Conservation (phyloP, 176 grass and related monocot species). For the Juncus inflexus region DNA sequence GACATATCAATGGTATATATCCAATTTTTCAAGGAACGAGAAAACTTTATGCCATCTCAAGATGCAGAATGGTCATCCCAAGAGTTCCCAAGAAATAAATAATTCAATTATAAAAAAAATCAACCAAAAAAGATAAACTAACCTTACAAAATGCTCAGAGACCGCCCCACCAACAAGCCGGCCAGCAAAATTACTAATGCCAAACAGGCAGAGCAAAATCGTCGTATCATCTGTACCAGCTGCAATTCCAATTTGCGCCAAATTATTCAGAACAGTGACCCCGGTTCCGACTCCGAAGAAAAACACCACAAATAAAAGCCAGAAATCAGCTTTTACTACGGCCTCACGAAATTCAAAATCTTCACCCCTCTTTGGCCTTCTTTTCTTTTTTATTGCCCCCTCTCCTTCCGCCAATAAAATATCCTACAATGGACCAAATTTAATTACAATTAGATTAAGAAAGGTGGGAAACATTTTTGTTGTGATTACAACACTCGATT, state of each 20-base stretch:
- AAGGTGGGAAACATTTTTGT: neutral
- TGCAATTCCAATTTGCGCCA: constrained; percentile 84
- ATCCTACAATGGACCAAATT: constrained; percentile 29
- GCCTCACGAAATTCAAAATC: constrained; percentile 90
- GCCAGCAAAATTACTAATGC: constrained; percentile 81
- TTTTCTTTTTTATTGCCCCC: constrained; percentile 78
- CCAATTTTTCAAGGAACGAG: no score
- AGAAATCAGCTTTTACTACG: constrained; percentile 81
- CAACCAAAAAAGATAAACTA: constrained; percentile 22
- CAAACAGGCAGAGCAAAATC: constrained; percentile 72
- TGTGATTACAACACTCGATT: neutral
- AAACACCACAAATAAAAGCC: constrained; percentile 72
- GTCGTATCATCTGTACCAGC: constrained; percentile 71
- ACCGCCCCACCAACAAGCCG: constrained; percentile 66
- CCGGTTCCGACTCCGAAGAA: constrained; percentile 91
- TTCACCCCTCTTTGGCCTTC: constrained; percentile 67
- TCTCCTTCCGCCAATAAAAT: constrained; percentile 80
- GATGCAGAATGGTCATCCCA: neutral
- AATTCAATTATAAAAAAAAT: constrained; percentile 2
- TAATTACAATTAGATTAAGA: neutral
- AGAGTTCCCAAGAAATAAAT: neutral
- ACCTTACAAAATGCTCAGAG: constrained; percentile 91
- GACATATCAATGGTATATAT: no score
- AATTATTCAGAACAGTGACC: constrained; percentile 89
- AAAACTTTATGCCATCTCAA: no score